These are phyloP conservation scores for Apiotrichum brassicae DNA, from an alignment of 1,284 basidiomycete genomes.

Conservation along the genomic window DNA sequence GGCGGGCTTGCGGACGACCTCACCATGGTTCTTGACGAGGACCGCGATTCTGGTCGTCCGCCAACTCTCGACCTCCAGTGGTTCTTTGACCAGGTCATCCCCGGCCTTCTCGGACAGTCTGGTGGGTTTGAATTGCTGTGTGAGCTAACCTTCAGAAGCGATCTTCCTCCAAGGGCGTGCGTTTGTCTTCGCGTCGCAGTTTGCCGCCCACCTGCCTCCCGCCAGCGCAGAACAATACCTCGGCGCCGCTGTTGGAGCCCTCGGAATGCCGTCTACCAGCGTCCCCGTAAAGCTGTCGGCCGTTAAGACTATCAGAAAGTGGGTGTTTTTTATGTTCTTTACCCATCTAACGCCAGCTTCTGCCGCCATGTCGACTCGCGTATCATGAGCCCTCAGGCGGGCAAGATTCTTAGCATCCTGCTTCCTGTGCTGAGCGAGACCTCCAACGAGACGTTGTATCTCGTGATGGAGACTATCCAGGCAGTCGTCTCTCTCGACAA, in stretches of 20 bases:
- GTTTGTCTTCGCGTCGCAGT: slow-evolving; percentile 92
- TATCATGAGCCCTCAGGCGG: slow-evolving; percentile 58
- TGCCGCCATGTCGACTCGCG: slow-evolving; percentile 51
- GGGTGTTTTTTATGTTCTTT: slow-evolving; percentile 24
- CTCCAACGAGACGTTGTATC: slow-evolving; percentile 80
- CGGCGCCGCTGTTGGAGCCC: slow-evolving; percentile 72
- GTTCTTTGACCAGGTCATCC: slow-evolving; percentile 71
- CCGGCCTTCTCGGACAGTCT: slow-evolving; percentile 56
- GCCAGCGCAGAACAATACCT: slow-evolving; percentile 75
- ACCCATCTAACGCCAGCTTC: slow-evolving; percentile 40
- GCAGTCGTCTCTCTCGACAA: slow-evolving; percentile 69
- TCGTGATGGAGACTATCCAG: slow-evolving; percentile 78
- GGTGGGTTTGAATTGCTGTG: slow-evolving; percentile 19
- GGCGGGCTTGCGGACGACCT: slow-evolving; percentile 75
- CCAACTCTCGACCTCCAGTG: slow-evolving; percentile 69
- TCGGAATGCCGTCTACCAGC: slow-evolving; percentile 64
- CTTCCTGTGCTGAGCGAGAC: slow-evolving; percentile 74
- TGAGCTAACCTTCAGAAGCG: slow-evolving; percentile 56
- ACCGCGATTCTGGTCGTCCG: slow-evolving; percentile 54
- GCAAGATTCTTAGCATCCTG: slow-evolving; percentile 71
- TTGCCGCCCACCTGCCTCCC: slow-evolving; percentile 63
- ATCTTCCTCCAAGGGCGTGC: slow-evolving; percentile 90
- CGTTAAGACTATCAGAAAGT: slow-evolving; percentile 87
- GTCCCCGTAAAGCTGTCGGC: slow-evolving; percentile 89
- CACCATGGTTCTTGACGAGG: slow-evolving; percentile 67